Evolutionary conservation across 352 stramenopile genomes (phyloP).

Genomic region (Nothophytophthora sp.): DNA sequence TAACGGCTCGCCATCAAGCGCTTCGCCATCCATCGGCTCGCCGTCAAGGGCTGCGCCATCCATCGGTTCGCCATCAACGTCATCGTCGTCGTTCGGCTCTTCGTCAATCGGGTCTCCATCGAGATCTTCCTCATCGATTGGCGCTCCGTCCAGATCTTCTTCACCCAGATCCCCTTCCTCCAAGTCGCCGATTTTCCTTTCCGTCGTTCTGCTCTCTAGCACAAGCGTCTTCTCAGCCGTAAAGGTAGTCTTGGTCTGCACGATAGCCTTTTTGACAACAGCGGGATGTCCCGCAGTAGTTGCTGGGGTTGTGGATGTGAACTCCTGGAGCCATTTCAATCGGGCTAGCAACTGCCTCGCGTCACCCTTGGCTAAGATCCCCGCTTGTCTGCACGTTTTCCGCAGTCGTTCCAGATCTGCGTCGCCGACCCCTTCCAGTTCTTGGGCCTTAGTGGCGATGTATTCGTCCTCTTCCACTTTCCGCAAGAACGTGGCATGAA

Average conservation of each 20-base stretch:
- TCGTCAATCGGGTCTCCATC: slow-evolving; percentile 39
- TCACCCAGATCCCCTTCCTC: slow-evolving; percentile 2
- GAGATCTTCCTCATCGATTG: slow-evolving; percentile 41
- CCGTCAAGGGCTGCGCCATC: slow-evolving; percentile 35
- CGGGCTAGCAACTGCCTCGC: slow-evolving; percentile 42
- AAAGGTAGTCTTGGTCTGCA: background rate
- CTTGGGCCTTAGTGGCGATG: slow-evolving; percentile 9
- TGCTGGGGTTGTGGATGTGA: slow-evolving; percentile 45
- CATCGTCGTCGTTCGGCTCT: slow-evolving; percentile 5
- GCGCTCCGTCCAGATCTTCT: slow-evolving; percentile 31
- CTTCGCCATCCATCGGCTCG: slow-evolving; percentile 37
- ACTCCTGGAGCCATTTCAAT: slow-evolving; percentile 72
- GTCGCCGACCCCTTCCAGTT: slow-evolving; percentile 20
- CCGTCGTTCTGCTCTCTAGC: background rate
- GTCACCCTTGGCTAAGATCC: slow-evolving; percentile 54
- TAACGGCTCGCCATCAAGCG: slow-evolving; percentile 47
- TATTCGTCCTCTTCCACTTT: slow-evolving; percentile 72
- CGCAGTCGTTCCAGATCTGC: slow-evolving; percentile 57
- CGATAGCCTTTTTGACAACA: slow-evolving; percentile 1
- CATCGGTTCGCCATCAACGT: slow-evolving; percentile 17
- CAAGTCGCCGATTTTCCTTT: background rate
- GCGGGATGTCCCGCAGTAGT: background rate
- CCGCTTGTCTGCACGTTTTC: slow-evolving; percentile 67
- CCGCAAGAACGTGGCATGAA: slow-evolving; percentile 79
- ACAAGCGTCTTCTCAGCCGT: background rate